Percentiles rank a stretch among this genome's conserved stretches.
phyloP scores from a whole-genome alignment of 305 asterid species.

The Coffea humblotiana region DNA sequence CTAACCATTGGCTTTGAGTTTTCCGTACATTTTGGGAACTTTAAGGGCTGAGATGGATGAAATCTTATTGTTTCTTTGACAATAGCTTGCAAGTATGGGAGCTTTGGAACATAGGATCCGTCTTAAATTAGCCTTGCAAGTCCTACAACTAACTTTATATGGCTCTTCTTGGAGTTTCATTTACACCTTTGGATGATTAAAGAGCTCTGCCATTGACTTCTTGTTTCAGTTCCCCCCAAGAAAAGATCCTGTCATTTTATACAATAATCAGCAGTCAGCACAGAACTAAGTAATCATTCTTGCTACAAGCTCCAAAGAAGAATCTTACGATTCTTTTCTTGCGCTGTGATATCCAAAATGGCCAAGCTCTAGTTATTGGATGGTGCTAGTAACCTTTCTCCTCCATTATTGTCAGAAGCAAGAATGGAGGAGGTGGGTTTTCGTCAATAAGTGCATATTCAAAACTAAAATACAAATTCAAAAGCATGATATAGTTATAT shows the following conservation, averaged over 20 bases:
- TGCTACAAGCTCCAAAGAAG: neutral
- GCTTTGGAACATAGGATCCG: conserved; percentile 25
- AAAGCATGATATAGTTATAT: no score
- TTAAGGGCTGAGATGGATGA: conserved; percentile 31
- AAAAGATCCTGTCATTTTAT: conserved; percentile 27
- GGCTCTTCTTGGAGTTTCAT: conserved; percentile 28
- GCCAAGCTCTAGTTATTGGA: no score
- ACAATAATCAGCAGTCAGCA: neutral
- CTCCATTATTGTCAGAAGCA: no score
- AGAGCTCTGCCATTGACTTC: conserved; percentile 35
- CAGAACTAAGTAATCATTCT: neutral
- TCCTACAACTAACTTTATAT: conserved; percentile 21
- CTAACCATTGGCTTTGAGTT: conserved; percentile 27
- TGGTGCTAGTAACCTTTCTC: no score
- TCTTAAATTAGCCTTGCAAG: conserved; percentile 21
- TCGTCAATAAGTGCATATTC: no score
- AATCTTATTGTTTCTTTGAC: conserved; percentile 19
- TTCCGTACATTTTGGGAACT: conserved; percentile 22
- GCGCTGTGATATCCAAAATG: no score
- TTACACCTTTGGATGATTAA: conserved; percentile 29
- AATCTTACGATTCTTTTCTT: no score
- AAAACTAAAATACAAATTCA: no score
- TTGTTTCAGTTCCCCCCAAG: conserved; percentile 32
- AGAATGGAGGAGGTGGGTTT: no score
- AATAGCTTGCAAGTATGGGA: conserved; percentile 21